Evolutionary conservation across 140 eudicot genomes (phyloP), one percentile per base, ranked within the genome.

Genomic region (Bidens hawaiensis): DNA sequence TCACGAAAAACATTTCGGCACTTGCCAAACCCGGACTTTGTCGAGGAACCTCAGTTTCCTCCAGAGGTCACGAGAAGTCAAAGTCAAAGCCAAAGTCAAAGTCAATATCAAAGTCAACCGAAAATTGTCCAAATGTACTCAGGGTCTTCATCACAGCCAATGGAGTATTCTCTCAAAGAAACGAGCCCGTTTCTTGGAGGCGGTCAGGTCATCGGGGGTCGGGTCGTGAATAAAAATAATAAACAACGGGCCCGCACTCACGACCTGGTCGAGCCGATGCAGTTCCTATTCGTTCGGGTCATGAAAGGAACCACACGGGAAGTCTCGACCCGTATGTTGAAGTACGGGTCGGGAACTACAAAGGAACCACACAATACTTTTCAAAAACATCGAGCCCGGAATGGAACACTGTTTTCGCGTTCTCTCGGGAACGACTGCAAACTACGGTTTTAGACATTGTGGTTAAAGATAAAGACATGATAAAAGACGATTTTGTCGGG

Each of bases 151-250:
- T 68, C 79, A 21, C 96, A 81, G 19, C 80, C 95, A 1, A 25
- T 68, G 61, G 95, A 85, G 42, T 85, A 78, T 47, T 42, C 84
- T 15, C 79, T 89, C 26, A 85, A 79, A 68, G 95, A 89, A 56
- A 85, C 95, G 4, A 83, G 81, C 82, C 97, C 97, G 21, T 28
- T 74, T 45, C 95, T 89, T 25, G 97, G 97, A 33, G 95, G 91
- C 16, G 97, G 97, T 6, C 79, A 65, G 27, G 76, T 85, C 5
- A 79, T 85, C 55, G 82, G 94, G 26, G 97, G 97, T 13, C 80
- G 91, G 30, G 97, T 88, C 11, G 77, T 85, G 14, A 79, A 78
- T 40, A n/a, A n/a, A n/a, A 49, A 72, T 21, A 78, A 62, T 31
- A 88, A 62, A 21, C 70, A 71, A 16, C 60, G 80, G 15, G 70